Conservation (phyloP, 257 asterid species). For the Perilla frutescens region DNA sequence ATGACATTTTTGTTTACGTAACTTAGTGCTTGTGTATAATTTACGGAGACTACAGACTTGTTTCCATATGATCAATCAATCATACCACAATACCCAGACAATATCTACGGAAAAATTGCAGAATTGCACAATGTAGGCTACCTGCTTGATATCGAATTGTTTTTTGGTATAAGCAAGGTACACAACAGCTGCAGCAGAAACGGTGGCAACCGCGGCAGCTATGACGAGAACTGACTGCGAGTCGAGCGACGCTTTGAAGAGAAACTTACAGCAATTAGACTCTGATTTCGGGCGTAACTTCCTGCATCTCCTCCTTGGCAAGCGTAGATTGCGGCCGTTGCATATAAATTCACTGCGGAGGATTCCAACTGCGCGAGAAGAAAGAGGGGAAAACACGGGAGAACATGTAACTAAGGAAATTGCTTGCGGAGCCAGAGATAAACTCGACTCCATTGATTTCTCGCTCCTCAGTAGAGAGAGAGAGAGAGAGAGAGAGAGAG, state of each 20-base stretch:
- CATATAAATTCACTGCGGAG: conserved; percentile 60
- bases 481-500: neutral
- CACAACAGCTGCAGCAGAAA: conserved; percentile 62
- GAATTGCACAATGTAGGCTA: conserved; percentile 34
- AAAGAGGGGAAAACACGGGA: conserved; percentile 46
- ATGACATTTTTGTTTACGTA: neutral
- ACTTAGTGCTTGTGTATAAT: neutral
- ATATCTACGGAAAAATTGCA: conserved; percentile 8
- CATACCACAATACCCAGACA: neutral
- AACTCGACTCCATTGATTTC: conserved; percentile 61
- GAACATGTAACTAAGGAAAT: conserved; percentile 47
- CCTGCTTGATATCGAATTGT: conserved; percentile 47
- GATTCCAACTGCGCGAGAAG: conserved; percentile 52
- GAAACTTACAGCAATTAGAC: conserved; percentile 37
- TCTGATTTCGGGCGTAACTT: conserved; percentile 52
- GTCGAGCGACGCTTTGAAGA: conserved; percentile 67
- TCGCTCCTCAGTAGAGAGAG: neutral
- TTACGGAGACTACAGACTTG: neutral
- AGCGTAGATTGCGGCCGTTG: conserved; percentile 55
- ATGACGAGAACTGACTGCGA: conserved; percentile 55
- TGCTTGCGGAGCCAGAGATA: conserved; percentile 54
- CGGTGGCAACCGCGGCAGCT: conserved; percentile 59
- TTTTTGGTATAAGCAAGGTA: conserved; percentile 43
- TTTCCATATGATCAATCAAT: neutral
- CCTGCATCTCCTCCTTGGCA: conserved; percentile 55